Evolutionary conservation across 805 yeast species (phyloP).

Genomic region (Candida maris): DNA sequence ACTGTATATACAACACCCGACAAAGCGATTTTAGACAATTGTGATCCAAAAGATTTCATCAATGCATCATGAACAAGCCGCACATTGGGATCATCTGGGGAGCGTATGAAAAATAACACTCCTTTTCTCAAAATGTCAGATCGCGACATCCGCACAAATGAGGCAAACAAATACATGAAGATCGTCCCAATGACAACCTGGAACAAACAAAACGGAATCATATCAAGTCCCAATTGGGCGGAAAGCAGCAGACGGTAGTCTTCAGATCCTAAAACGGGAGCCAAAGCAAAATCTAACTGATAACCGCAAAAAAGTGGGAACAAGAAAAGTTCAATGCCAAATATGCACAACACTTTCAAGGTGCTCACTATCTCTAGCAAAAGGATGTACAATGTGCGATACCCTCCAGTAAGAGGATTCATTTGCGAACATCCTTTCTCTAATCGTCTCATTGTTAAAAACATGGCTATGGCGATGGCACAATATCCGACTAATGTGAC

Average conservation of each 20-base stretch:
- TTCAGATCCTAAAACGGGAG: conserved; percentile 46
- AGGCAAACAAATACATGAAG: conserved; percentile 85
- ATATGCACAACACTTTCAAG: conserved; percentile 68
- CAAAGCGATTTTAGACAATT: conserved; percentile 65
- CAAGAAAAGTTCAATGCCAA: conserved; percentile 72
- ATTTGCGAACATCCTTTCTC: conserved; percentile 30
- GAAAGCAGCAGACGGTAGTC: conserved; percentile 9
- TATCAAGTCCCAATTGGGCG: not conserved
- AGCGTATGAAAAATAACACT: conserved; percentile 83
- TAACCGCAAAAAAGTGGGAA: conserved; percentile 88
- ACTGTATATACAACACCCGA: conserved; percentile 73
- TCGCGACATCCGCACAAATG: conserved; percentile 82
- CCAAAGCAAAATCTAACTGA: conserved; percentile 62
- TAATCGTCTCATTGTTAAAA: conserved; percentile 20
- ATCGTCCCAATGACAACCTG: conserved; percentile 67
- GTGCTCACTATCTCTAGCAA: conserved; percentile 58
- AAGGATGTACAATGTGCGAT: conserved; percentile 48
- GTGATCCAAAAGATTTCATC: conserved; percentile 68
- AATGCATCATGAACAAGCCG: conserved; percentile 84
- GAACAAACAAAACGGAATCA: conserved; percentile 3
- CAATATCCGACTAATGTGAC: conserved; percentile 21
- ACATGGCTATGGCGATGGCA: conserved; percentile 7
- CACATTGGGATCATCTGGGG: conserved; percentile 91
- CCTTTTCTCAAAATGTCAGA: conserved; percentile 75
- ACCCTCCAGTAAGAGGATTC: conserved; percentile 47